Evolutionary conservation across 169 alveolate genomes (phyloP).

Genomic region (Eimeria acervulina): DNA sequence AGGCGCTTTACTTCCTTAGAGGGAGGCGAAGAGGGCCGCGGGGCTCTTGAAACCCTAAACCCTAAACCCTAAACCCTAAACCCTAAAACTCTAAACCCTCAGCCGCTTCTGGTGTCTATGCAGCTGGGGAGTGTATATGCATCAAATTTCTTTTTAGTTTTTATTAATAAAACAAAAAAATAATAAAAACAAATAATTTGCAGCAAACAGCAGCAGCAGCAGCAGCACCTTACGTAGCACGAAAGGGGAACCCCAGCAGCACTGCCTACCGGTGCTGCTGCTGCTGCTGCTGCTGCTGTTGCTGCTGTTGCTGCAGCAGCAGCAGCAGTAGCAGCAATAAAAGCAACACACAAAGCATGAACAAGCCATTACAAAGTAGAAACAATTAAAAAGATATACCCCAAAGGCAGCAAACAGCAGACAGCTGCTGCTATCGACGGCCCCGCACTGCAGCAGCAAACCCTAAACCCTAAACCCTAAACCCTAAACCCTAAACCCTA

Average conservation of each 20-base stretch:
- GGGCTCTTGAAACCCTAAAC: no score
- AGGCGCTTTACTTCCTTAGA: no score
- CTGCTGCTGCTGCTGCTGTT: neutral
- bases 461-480: conserved; percentile 45
- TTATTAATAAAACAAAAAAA: no score
- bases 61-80: conserved; percentile 32
- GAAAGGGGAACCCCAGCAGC: neutral
- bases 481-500: neutral
- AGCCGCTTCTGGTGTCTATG: neutral
- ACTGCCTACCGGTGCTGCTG: neutral
- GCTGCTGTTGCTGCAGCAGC: neutral
- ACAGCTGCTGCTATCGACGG: neutral
- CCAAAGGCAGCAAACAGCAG: no score
- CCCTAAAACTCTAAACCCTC: neutral
- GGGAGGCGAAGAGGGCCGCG: no score
- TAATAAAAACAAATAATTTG: neutral
- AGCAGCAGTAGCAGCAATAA: neutral
- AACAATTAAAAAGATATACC: no score
- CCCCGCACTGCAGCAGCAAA: conserved; percentile 18
- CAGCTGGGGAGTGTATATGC: neutral
- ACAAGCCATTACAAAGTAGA: no score
- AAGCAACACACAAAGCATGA: neutral
- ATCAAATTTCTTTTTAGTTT: no score
- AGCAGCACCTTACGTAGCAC: neutral
- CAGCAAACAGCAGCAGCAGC: neutral